Evolutionary conservation across 768 basidiomycete genomes (phyloP).

Genomic region (Naganishia kalamii): DNA sequence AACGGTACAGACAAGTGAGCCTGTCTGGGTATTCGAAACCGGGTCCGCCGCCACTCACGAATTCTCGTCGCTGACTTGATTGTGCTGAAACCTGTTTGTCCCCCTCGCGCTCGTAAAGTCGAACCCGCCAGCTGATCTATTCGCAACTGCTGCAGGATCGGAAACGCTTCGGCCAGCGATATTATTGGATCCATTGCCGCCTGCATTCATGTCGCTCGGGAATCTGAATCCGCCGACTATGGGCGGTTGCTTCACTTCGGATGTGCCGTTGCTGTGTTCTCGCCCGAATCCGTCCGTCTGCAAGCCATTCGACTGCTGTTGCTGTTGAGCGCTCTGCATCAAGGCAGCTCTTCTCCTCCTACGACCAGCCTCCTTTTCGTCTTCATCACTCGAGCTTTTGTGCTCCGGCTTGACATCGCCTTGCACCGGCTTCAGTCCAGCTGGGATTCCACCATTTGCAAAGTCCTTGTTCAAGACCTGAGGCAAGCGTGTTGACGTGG

Average conservation of each 20-base stretch:
- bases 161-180: conserved; percentile 1
- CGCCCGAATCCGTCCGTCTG: conserved; percentile 1
- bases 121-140: background rate
- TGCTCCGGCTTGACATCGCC: background rate
- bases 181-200: background rate
- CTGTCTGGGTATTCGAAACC: background rate
- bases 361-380: conserved; percentile 11
- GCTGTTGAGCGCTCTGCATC: background rate
- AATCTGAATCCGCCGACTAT: conserved; percentile 5
- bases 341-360: background rate
- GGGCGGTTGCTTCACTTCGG: background rate
- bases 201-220: background rate
- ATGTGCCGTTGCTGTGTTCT: background rate
- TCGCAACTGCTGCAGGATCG: background rate
- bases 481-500: background rate
- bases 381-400: conserved; percentile 9
- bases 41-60: background rate
- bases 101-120: conserved; percentile 9
- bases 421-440: background rate
- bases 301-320: background rate
- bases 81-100: background rate
- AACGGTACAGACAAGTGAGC: background rate
- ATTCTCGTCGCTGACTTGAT: background rate
- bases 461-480: background rate
- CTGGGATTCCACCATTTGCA: background rate